These are phyloP conservation scores for Kodamaea nitidulidarum DNA, from an alignment of 805 yeast genomes.

Conservation along the genomic window DNA sequence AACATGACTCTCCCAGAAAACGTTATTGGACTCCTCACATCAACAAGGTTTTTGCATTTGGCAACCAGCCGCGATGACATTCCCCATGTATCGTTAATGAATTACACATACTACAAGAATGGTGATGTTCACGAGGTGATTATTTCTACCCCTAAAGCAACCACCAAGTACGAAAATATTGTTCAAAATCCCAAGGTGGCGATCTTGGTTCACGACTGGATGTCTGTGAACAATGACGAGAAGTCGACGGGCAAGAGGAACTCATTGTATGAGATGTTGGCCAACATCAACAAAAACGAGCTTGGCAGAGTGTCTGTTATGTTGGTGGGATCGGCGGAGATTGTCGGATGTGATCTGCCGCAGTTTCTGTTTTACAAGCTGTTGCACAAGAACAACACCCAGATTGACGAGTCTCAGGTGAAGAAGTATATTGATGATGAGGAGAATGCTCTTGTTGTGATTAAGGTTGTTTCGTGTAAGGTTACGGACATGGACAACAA, in stretches of 20 bases:
- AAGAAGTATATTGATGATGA: conserved; percentile 48
- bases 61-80: conserved; percentile 72
- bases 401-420: conserved; percentile 68
- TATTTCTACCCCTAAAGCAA: conserved; percentile 64
- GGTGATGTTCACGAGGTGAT: conserved; percentile 44
- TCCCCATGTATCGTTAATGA: conserved; percentile 92
- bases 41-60: conserved; percentile 71
- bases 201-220: conserved; percentile 87
- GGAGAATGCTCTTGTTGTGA: conserved; percentile 56
- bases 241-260: conserved; percentile 16
- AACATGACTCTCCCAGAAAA: conserved; percentile 29
- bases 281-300: conserved; percentile 75
- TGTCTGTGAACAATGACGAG: conserved; percentile 45
- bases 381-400: conserved; percentile 56
- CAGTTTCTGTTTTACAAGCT: conserved; percentile 60
- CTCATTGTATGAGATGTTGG: conserved; percentile 47
- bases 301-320: conserved; percentile 80
- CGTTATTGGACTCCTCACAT: conserved; percentile 44
- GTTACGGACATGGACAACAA: conserved; percentile 77
- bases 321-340: conserved; percentile 64
- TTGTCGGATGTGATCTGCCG: conserved; percentile 35
- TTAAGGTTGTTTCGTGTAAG: conserved; percentile 62
- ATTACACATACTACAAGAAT: conserved; percentile 60
- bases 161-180: conserved; percentile 74
- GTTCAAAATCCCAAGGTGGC: conserved; percentile 72